Evolutionary conservation across 305 asterid genomes (phyloP), one percentile per base, ranked within the genome.

Genomic region (Petunia hybrid): DNA sequence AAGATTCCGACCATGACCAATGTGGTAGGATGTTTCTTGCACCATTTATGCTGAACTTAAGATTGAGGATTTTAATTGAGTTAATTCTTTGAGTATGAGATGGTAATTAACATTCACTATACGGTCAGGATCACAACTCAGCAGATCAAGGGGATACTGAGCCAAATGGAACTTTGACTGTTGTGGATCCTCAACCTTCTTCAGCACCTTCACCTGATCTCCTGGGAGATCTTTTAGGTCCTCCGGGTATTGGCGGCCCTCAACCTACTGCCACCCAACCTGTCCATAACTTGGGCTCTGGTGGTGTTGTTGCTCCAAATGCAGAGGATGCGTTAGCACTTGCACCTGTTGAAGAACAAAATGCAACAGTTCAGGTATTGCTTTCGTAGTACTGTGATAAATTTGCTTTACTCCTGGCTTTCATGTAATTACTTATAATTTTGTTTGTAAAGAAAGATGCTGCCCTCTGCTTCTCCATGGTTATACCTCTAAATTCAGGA

Each of bases 201-300:
- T 86, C 90, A 84, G 80, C 91, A 36, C 86, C 97, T 73, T 89
- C 98, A 80, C 91, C 94, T 79, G 99, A 97, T 86, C 91, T 92
- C 85, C 92, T 97, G 87, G 99, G 97, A 82, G 99, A 97, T 91
- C 95, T 97, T 80, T 86, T 97, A 85, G 99, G 92, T 61, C 91
- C 99, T 45, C 87, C 95, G 77, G 97, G 98, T 80, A 95, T 93
- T 86, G 99, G 90, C 84, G 97, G 97, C 85, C 93, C 94, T 77
- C 79, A 75, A 55, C 82, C 81, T 31, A 40, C 56, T 69, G 16
- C 59, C 12, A 80, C 86, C 55, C 91, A 86, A 86, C 77, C 95
- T 81, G 92, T 85, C 86, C 89, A 86, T 13, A 86, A 83, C 65
- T 68, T 81, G 75, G 85, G 82, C 71, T 83, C 93, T 82, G 91